These are phyloP conservation scores for Pelargonium hybrid DNA, from an alignment of 441 rosid species.

Conservation along the genomic window DNA sequence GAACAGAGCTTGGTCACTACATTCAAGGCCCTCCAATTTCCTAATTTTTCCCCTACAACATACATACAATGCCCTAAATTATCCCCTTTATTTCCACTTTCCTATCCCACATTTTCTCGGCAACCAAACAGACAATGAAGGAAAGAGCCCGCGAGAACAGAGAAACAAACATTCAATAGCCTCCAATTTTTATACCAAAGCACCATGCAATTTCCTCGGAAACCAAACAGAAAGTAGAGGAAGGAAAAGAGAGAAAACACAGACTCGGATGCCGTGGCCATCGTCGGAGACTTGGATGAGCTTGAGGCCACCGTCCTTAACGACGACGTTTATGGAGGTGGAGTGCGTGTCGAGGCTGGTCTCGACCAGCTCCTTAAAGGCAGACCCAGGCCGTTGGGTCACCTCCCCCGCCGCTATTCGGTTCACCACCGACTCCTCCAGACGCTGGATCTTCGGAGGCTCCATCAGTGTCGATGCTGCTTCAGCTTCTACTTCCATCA, in stretches of 20 bases:
- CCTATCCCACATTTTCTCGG: too few relatives aligned
- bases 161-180: too few relatives aligned
- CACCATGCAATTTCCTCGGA: not conserved
- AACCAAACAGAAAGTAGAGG: not conserved
- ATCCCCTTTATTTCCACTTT: not conserved
- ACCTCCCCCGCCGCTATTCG: constrained; percentile 97
- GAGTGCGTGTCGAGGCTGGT: constrained; percentile 83
- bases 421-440: constrained; percentile 76
- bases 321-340: constrained; percentile 51
- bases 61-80: not conserved
- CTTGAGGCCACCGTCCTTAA: constrained; percentile 92
- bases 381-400: constrained; percentile 84
- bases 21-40: too few relatives aligned
- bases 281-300: constrained; percentile 97
- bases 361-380: constrained; percentile 89
- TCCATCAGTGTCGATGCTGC: constrained; percentile 25
- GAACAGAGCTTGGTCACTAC: too few relatives aligned
- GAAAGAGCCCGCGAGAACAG: too few relatives aligned
- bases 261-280: constrained; percentile 88
- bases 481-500: constrained; percentile 25
- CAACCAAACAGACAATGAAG: too few relatives aligned
- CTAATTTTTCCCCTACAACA: too few relatives aligned
- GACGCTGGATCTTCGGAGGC: constrained; percentile 70
- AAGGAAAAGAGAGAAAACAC: not conserved
- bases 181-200: too few relatives aligned